These are phyloP conservation scores for Aspergillus diversus DNA, from an alignment of 495 filamentous ascomycete species.

Conservation along the genomic window DNA sequence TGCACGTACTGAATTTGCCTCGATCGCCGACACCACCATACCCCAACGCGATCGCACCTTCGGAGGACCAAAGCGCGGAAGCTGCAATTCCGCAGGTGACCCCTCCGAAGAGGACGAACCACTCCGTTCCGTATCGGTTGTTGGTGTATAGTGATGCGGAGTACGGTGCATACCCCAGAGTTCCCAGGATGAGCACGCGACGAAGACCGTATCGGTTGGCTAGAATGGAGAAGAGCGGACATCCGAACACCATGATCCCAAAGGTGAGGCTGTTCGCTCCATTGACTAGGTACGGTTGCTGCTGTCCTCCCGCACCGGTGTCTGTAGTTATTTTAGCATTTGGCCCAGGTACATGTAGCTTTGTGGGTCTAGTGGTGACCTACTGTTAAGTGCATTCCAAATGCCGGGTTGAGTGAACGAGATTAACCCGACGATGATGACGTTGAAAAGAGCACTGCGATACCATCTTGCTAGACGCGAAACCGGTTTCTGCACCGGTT, in stretches of 20 bases:
- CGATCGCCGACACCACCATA: constrained; percentile 14
- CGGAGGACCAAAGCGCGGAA: constrained; percentile 14
- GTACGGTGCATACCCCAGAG: constrained; percentile 18
- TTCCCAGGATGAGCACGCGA: constrained; percentile 15
- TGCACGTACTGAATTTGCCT: constrained; percentile 13
- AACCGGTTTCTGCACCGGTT: constrained; percentile 11
- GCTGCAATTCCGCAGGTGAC: constrained; percentile 19
- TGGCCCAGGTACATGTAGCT: no score
- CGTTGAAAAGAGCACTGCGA: constrained; percentile 21
- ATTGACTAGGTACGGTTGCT: constrained; percentile 18
- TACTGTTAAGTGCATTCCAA: constrained; percentile 19
- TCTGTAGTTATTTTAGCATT: constrained; percentile 1
- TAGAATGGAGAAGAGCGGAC: constrained; percentile 19
- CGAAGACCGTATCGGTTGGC: constrained; percentile 16
- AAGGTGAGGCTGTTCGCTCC: constrained; percentile 19
- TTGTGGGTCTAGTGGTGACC: not conserved
- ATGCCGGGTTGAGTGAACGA: constrained; percentile 17
- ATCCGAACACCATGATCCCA: constrained; percentile 19
- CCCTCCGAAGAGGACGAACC: constrained; percentile 19
- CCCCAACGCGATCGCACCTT: constrained; percentile 18
- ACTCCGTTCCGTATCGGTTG: constrained; percentile 14
- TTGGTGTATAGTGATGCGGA: constrained; percentile 15
- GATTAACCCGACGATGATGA: constrained; percentile 18
- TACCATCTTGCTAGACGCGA: constrained; percentile 14
- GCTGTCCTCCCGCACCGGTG: constrained; percentile 15